Percentiles rank a stretch among this genome's conserved stretches.
Conservation (phyloP, 345 rosid species). For the Physaria fendleri region DNA sequence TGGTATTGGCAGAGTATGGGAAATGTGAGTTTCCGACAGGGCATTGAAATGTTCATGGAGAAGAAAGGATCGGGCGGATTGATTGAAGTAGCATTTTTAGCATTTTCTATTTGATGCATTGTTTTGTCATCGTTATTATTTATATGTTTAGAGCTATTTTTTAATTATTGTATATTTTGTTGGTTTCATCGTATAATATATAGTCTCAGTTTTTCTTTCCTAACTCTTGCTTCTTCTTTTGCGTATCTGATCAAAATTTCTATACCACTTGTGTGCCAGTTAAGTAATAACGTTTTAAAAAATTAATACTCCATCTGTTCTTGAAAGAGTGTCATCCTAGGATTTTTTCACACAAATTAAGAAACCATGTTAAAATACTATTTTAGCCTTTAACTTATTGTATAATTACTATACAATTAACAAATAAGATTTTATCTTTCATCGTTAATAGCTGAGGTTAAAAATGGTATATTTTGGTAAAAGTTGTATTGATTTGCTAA, state of each 20-base stretch:
- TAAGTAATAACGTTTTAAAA: not conserved
- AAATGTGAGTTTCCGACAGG: constrained; percentile 58
- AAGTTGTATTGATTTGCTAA: no score
- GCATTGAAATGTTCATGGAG: constrained; percentile 23
- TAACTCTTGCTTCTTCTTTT: not conserved
- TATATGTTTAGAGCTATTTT: constrained; percentile 13
- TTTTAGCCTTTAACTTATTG: no score
- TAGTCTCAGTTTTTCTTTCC: not conserved
- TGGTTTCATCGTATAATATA: constrained; percentile 14
- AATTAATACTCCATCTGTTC: no score
- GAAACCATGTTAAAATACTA: no score
- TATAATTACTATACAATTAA: no score
- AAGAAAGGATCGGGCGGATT: constrained; percentile 13
- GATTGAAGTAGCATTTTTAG: constrained; percentile 6
- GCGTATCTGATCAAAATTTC: not conserved
- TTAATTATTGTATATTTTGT: constrained; percentile 18
- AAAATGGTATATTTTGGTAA: no score
- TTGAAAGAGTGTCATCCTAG: no score
- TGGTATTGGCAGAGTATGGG: constrained; percentile 41
- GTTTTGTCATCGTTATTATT: constrained; percentile 19
- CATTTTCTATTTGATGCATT: not conserved
- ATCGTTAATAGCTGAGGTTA: no score
- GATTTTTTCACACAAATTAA: no score
- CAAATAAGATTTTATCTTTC: no score
- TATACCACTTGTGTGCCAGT: not conserved